These are phyloP conservation scores for Trichocladium uniseriatum DNA, from an alignment of 495 filamentous ascomycete genomes.

Conservation along the genomic window DNA sequence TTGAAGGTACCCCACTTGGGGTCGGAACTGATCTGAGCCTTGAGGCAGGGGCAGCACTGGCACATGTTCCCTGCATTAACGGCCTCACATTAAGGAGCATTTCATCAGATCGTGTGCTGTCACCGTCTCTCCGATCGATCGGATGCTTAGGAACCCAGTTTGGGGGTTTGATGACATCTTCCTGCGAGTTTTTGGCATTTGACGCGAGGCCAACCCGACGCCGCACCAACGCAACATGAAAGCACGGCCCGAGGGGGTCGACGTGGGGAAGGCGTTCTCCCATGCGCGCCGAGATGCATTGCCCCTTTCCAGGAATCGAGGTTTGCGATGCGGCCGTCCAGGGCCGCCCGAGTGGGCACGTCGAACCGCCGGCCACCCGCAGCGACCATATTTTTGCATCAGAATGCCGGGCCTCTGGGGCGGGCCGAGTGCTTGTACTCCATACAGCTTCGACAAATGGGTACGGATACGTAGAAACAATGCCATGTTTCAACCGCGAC, in stretches of 20 bases:
- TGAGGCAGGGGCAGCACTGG: conserved; percentile 20
- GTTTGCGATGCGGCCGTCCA: too few relatives aligned
- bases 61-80: conserved; percentile 13
- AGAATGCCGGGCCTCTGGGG: neutral
- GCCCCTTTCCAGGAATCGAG: too few relatives aligned
- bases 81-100: conserved; percentile 14
- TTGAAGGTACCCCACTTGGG: conserved; percentile 26
- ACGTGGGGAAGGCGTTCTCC: neutral
- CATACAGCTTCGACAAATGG: conserved; percentile 10
- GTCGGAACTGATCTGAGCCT: conserved; percentile 27
- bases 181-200: neutral
- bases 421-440: neutral
- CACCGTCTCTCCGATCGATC: neutral
- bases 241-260: neutral
- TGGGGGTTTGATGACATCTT: neutral
- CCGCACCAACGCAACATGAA: neutral
- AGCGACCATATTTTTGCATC: neutral
- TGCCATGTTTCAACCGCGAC: conserved; percentile 26
- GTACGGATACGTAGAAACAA: conserved; percentile 20
- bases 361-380: conserved; percentile 4
- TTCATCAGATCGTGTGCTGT: neutral
- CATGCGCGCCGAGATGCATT: too few relatives aligned
- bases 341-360: neutral
- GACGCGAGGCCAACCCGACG: neutral
- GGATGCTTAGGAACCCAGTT: neutral